phyloP scores from a whole-genome alignment of 2,329 filamentous ascomycete species.

The Plectosphaerella cucumerina region DNA sequence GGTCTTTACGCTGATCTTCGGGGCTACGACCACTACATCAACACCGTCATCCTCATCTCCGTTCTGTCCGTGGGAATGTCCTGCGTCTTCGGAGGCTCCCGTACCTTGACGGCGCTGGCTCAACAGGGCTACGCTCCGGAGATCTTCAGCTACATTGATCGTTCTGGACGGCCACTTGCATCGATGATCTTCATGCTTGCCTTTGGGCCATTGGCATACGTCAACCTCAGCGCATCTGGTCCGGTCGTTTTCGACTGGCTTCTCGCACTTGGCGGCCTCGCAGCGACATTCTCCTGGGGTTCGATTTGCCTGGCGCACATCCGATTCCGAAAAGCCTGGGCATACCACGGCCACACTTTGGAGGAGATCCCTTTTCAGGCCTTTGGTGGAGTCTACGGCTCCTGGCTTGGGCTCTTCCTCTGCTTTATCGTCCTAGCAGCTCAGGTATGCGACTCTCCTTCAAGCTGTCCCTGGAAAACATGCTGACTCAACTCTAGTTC shows the following conservation, averaged over 20 bases:
- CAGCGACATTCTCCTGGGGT: slow-evolving; percentile 65
- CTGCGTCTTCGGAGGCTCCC: slow-evolving; percentile 54
- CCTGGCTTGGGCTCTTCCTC: slow-evolving; percentile 57
- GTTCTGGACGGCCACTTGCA: slow-evolving; percentile 49
- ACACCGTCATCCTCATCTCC: slow-evolving; percentile 54
- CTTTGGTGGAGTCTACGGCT: slow-evolving; percentile 57
- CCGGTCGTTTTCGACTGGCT: slow-evolving; percentile 60
- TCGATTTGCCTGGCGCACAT: slow-evolving; percentile 67
- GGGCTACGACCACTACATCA: slow-evolving; percentile 55
- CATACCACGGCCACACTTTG: slow-evolving; percentile 53
- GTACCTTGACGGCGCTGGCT: slow-evolving; percentile 54
- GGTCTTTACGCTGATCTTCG: slow-evolving; percentile 48
- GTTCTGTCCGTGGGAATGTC: slow-evolving; percentile 57
- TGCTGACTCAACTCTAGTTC: slow-evolving; percentile 20
- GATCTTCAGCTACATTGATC: slow-evolving; percentile 53
- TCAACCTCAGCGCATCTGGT: slow-evolving; percentile 39
- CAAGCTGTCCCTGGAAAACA: background rate
- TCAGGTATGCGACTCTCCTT: slow-evolving; percentile 27
- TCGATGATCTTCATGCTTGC: slow-evolving; percentile 42
- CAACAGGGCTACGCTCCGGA: slow-evolving; percentile 55
- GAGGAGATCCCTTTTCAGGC: slow-evolving; percentile 65
- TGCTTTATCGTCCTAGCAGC: slow-evolving; percentile 53
- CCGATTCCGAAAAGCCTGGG: slow-evolving; percentile 64
- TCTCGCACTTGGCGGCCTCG: slow-evolving; percentile 60
- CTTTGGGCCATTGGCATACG: slow-evolving; percentile 47